Conservation (phyloP, 352 stramenopile species). For the Pythium brachiatum region DNA sequence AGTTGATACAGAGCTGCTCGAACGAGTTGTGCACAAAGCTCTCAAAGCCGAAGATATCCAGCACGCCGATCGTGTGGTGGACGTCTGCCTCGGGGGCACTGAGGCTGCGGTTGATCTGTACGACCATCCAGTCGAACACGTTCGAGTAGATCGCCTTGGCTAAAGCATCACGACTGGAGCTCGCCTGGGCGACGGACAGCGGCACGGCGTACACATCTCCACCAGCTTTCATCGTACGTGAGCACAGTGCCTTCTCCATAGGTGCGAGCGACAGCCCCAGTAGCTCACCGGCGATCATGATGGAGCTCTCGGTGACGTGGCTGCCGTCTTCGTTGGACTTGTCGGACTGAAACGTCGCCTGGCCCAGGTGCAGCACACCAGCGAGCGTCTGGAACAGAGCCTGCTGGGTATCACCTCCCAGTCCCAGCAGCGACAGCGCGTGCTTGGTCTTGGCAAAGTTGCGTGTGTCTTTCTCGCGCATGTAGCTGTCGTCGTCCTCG, state of each 20-base stretch:
- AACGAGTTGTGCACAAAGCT: constrained; percentile 92
- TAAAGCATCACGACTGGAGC: constrained; percentile 90
- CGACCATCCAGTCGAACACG: constrained; percentile 95
- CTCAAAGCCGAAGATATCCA: constrained; percentile 94
- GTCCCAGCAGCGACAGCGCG: constrained; percentile 56
- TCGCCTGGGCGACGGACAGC: constrained; percentile 61
- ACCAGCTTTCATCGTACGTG: constrained; percentile 68
- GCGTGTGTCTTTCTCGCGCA: constrained; percentile 40
- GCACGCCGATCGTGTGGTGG: constrained; percentile 87
- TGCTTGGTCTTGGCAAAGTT: constrained; percentile 66
- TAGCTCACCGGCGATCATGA: constrained; percentile 41
- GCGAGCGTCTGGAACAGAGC: constrained; percentile 66
- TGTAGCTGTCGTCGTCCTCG: constrained; percentile 33
- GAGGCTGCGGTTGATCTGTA: constrained; percentile 92
- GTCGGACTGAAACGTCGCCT: constrained; percentile 49
- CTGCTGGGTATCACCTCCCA: constrained; percentile 47
- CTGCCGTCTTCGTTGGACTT: constrained; percentile 61
- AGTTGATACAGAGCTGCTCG: constrained; percentile 95
- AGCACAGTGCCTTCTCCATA: constrained; percentile 59
- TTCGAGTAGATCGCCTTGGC: constrained; percentile 95
- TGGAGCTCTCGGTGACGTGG: constrained; percentile 33
- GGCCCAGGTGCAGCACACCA: constrained; percentile 80
- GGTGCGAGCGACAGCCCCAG: constrained; percentile 46
- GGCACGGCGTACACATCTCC: constrained; percentile 66
- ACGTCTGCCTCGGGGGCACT: constrained; percentile 48